Evolutionary conservation across 768 basidiomycete species (phyloP), one percentile per base, ranked within the genome.

Genomic region (Auricularia cornea): DNA sequence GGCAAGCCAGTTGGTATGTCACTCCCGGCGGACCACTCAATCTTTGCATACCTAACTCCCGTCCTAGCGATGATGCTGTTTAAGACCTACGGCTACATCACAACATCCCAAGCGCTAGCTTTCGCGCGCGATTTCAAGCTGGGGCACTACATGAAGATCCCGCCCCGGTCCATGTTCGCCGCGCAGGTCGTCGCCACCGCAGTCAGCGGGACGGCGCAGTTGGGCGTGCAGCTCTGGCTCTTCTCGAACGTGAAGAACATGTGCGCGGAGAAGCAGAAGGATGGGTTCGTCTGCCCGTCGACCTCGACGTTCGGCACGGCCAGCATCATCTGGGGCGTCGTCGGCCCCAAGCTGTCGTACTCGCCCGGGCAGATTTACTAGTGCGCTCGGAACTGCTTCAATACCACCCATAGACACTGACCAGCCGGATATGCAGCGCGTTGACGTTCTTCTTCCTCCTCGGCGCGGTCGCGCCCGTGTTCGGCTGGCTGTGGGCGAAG

Each of bases 61-160:
- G 35, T 8, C 26, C 52, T 30, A 29, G 72, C 92, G 40, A 87
- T 87, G 70, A 85, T 89, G 81, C 74, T 93, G 66, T 92, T 92
- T 84, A 93, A 75, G 69, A 66, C 72, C 3, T 76, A 71, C 64
- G 73, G 82, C 26, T 86, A 80, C 71, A 81, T 82, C 62, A 81
- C 84, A 8, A 80, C 82, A 28, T 74, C 74, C 62, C 89, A 92
- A 71, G 85, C 86, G 0, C 74, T 89, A 60, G 74, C 78, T 23
- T 92, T 90, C 68, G 78, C 85, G 14, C 84, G 84, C 33, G 87
- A 91, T 70, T 78, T 94, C 69, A 95, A 95, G 75, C 82, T 93
- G 26, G 76, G 64, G 8, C 67, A 69, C 51, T 71, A 71, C 63
- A 69, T 63, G 64, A 73, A 75, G 67, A 68, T 74, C 62, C 68